Evolutionary conservation across 2,329 filamentous ascomycete species (phyloP).

Genomic region (Talaromyces sp.): DNA sequence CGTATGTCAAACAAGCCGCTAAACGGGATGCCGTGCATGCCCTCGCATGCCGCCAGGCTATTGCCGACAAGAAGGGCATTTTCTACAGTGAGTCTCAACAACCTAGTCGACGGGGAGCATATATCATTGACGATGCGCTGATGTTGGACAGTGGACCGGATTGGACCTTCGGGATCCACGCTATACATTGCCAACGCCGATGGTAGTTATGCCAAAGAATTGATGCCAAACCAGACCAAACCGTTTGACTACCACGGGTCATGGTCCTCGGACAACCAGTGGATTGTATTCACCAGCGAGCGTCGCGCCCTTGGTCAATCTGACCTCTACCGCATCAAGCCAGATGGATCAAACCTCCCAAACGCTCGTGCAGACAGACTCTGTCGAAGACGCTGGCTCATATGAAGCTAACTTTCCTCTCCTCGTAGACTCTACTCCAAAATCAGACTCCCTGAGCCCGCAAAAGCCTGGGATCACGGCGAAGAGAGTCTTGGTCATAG

Average conservation of each 20-base stretch:
- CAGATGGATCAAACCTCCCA: conserved; percentile 37
- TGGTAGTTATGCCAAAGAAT: conserved; percentile 38
- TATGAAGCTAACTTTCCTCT: background rate
- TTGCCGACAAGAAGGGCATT: background rate
- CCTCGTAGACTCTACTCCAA: background rate
- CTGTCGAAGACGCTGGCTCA: conserved; percentile 19
- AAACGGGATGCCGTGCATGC: background rate
- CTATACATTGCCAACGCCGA: conserved; percentile 41
- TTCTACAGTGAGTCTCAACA: background rate
- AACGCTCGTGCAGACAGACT: background rate
- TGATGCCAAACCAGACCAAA: conserved; percentile 31
- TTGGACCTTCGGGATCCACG: conserved; percentile 31
- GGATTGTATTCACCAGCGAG: conserved; percentile 44
- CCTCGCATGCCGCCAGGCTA: background rate
- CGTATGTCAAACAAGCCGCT: background rate
- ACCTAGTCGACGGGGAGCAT: background rate
- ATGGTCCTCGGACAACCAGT: conserved; percentile 42
- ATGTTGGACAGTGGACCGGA: conserved; percentile 34
- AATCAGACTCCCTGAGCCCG: background rate
- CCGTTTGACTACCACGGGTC: conserved; percentile 43
- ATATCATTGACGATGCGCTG: background rate
- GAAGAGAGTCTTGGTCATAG: background rate
- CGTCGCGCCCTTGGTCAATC: conserved; percentile 43
- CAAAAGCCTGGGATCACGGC: background rate
- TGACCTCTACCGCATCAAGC: conserved; percentile 41